Conservation (phyloP, 2,329 filamentous ascomycete species). For the Fusarium chaquense region DNA sequence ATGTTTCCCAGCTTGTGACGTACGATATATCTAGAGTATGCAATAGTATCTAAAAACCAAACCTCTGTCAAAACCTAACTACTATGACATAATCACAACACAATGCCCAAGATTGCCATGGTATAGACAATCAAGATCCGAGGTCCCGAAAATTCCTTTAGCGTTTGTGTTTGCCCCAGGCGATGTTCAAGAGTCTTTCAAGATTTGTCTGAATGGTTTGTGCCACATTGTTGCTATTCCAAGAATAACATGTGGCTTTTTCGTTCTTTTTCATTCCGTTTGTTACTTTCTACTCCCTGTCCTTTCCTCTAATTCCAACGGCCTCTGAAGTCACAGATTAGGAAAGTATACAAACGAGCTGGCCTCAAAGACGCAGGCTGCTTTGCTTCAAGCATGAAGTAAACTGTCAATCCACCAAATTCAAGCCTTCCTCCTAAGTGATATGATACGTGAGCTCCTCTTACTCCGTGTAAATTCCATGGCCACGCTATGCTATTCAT, state of each 20-base stretch:
- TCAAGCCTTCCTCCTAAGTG: neutral
- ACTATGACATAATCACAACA: neutral
- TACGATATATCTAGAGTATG: neutral
- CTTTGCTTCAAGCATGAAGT: neutral
- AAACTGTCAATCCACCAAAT: slow-evolving; percentile 2
- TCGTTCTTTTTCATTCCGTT: neutral
- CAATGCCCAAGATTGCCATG: neutral
- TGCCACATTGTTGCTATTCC: neutral
- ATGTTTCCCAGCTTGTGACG: neutral
- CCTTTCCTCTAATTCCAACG: neutral
- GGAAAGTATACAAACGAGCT: neutral
- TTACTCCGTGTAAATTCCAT: slow-evolving; percentile 37
- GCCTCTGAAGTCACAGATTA: neutral
- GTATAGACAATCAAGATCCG: neutral
- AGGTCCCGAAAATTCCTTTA: neutral
- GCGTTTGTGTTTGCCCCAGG: neutral
- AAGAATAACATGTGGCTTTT: neutral
- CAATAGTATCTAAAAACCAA: neutral
- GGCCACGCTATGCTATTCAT: slow-evolving; percentile 26
- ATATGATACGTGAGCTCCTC: slow-evolving; percentile 26
- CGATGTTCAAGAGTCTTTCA: neutral
- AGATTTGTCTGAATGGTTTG: neutral
- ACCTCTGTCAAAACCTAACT: neutral
- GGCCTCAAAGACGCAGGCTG: neutral
- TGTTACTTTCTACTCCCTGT: neutral